Conservation (phyloP, 306 rosid genomes). For the Trichosanthes truncata region DNA sequence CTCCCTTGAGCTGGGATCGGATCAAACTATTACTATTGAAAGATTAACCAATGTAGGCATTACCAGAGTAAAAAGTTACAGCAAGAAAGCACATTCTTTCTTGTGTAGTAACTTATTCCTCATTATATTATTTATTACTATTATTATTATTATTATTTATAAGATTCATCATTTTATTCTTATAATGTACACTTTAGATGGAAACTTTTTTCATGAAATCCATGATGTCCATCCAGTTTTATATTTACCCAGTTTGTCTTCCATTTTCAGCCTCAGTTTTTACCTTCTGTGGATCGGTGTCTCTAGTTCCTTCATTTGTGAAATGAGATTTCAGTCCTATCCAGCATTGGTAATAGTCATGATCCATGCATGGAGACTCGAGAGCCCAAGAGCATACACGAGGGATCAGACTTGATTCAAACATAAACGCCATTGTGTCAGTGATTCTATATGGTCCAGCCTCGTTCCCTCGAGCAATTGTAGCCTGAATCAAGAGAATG, state of each 20-base stretch:
- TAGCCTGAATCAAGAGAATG: constrained; percentile 37
- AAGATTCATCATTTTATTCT: not conserved
- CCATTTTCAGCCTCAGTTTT: constrained; percentile 1
- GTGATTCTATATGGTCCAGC: constrained; percentile 56
- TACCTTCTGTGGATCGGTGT: constrained; percentile 8
- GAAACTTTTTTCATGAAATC: not conserved
- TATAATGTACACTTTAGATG: not conserved
- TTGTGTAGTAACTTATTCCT: not conserved
- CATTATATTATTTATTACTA: not conserved
- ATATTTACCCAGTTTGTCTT: not conserved
- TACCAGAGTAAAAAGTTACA: not conserved
- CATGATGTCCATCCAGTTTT: not conserved
- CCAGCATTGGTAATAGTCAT: constrained; percentile 90
- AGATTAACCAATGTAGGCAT: not conserved
- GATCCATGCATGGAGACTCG: constrained; percentile 68
- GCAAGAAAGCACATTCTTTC: not conserved
- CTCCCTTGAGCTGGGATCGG: not conserved
- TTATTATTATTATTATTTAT: no score
- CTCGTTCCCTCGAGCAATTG: constrained; percentile 51
- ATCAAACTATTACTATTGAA: not conserved
- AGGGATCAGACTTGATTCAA: constrained; percentile 79
- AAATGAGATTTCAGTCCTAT: constrained; percentile 78
- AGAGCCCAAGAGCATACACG: constrained; percentile 64
- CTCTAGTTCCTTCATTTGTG: constrained; percentile 4
- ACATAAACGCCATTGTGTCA: constrained; percentile 88